These are phyloP conservation scores for Elsinoe necatrix DNA, from an alignment of 2,329 filamentous ascomycete genomes.

Conservation along the genomic window DNA sequence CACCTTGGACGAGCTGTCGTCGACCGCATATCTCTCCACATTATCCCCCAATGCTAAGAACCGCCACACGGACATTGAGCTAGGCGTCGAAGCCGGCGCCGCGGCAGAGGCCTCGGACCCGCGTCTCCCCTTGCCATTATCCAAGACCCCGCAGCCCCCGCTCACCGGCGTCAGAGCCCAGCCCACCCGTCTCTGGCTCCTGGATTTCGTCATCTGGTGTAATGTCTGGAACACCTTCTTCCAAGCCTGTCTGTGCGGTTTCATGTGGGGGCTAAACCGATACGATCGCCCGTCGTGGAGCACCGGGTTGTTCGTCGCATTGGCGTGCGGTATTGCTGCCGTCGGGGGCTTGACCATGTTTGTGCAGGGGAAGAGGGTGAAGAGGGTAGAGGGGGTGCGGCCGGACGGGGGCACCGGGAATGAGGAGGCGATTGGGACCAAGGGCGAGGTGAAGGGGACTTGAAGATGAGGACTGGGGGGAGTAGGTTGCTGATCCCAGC, in stretches of 20 bases:
- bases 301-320: conserved; percentile 67
- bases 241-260: conserved; percentile 62
- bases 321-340: conserved; percentile 62
- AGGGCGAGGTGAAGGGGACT: not conserved
- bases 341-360: conserved; percentile 62
- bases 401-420: conserved; percentile 26
- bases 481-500: not conserved
- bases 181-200: conserved; percentile 61
- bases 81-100: conserved; percentile 9
- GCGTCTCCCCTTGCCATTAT: conserved; percentile 54
- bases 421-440: not conserved
- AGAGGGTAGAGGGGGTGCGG: conserved; percentile 61
- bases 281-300: conserved; percentile 69
- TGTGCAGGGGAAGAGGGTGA: conserved; percentile 60
- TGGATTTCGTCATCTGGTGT: conserved; percentile 71
- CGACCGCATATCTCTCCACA: conserved; percentile 16
- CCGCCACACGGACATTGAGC: not conserved
- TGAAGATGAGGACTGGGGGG: not conserved
- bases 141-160: conserved; percentile 56
- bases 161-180: conserved; percentile 63
- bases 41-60: not conserved
- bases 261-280: conserved; percentile 59
- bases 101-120: conserved; percentile 35
- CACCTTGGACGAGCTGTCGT: conserved; percentile 38
- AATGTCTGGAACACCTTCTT: conserved; percentile 73